Percentiles rank a stretch among this genome's conserved stretches.
Evolutionary conservation across 73 alveolate genomes (phyloP).

Genomic region (Effrenium voratum): DNA sequence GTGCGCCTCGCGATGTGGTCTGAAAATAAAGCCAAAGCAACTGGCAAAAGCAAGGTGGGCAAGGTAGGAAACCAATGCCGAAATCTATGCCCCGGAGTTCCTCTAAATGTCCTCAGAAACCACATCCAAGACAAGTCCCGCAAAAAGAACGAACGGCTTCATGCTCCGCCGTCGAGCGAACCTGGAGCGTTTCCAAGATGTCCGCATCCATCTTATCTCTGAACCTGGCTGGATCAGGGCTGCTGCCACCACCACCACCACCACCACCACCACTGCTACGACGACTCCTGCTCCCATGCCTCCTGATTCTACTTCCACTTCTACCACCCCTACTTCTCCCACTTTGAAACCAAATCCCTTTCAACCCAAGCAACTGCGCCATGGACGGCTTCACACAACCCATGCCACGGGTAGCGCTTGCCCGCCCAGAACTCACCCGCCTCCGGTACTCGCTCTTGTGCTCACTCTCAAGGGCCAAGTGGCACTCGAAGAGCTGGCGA

Average conservation of each 20-base stretch:
- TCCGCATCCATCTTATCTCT: conserved; percentile 83
- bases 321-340: too few species aligned
- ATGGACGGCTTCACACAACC: too few species aligned
- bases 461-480: conserved; percentile 82
- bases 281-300: too few species aligned
- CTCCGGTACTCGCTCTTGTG: conserved; percentile 90
- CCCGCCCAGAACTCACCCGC: conserved; percentile 5
- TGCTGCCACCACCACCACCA: too few species aligned
- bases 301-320: too few species aligned
- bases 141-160: neutral
- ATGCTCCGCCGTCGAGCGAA: too few species aligned
- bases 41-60: too few species aligned
- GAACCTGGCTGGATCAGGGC: neutral
- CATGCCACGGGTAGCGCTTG: too few species aligned
- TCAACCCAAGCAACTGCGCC: too few species aligned
- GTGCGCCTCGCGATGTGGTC: conserved; percentile 7
- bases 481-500: conserved; percentile 92
- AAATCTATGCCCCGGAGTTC: neutral
- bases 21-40: neutral
- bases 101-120: neutral
- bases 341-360: too few species aligned
- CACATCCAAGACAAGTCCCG: neutral
- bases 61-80: too few species aligned
- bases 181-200: conserved; percentile 84
- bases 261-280: too few species aligned